Evolutionary conservation across 192 early-diverging fungal genomes (phyloP), one percentile per base, ranked within the genome.

Genomic region (Geosiphon pyriformis): DNA sequence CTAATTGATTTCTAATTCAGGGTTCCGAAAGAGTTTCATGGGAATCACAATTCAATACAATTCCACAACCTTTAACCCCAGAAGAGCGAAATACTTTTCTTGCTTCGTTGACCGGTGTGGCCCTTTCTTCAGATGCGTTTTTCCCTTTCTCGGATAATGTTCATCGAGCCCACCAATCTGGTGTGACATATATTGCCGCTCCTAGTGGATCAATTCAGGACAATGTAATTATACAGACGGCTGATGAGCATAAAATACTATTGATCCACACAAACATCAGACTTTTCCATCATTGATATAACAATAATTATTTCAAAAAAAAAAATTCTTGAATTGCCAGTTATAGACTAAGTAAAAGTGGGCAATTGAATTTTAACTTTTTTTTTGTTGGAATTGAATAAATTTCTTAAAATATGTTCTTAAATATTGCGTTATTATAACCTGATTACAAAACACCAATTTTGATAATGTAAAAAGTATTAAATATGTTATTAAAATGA

Each of bases 121-220:
- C 92, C 10, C 77, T 98, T 18, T 85, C 90, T 2, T 94, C 92
- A n/a, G 96, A 98, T 74, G 96, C 96, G 27, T 98, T 98, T 87
- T 98, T 98, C 91, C 96, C 96, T 64, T 98, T 98, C 85, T 81
- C 89, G 3, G 96, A 98, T 80, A 98, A 95, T 70, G 80, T 98
- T 53, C 88, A 93, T 69, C 81, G 96, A 51, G 95, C 86, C 27
- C 79, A 81, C 34, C 78, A 87, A 75, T 87, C 87, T 26, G 96
- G 96, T 65, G 96, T 94, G 62, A 76, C 82, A 66, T 92, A 81
- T 67, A 82, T 98, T 69, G 95, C 93, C 65, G 94, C 93, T 25
- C 93, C 96, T 20, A 87, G 85, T 65, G 96, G 96, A 50, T 90
- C 88, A 32, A 91, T 98, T 65, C 85, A 88, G 85, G 96, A 98